phyloP scores from a whole-genome alignment of 2,329 filamentous ascomycete genomes.

The Cytospora piceae region DNA sequence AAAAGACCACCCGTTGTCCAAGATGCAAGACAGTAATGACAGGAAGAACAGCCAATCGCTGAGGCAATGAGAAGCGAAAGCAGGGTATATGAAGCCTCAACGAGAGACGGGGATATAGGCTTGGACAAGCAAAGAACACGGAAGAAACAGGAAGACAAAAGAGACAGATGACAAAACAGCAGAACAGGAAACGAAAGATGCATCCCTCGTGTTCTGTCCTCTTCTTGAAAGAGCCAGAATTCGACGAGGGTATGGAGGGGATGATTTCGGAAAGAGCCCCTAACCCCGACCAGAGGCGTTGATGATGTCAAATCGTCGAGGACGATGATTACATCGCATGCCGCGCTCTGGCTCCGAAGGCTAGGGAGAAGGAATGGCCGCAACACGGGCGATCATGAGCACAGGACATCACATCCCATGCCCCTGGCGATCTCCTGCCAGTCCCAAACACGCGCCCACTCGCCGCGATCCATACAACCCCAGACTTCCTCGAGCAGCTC shows the following conservation, averaged over 20 bases:
- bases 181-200: constrained; percentile 13
- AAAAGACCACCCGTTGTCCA: neutral
- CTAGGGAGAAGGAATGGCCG: neutral
- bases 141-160: neutral
- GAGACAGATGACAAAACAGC: constrained; percentile 1
- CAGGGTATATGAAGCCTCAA: constrained; percentile 22
- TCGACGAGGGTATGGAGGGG: neutral
- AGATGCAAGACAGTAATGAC: constrained; percentile 1
- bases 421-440: constrained; percentile 61
- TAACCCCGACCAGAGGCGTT: neutral
- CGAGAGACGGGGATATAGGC: constrained; percentile 6
- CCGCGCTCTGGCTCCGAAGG: neutral
- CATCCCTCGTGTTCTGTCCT: neutral
- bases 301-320: neutral
- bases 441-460: constrained; percentile 65
- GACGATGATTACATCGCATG: neutral
- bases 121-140: constrained; percentile 10
- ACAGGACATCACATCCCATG: constrained; percentile 61
- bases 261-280: neutral
- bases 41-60: constrained; percentile 2
- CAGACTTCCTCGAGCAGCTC: constrained; percentile 63
- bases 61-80: constrained; percentile 20
- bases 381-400: constrained; percentile 38
- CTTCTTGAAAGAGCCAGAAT: neutral
- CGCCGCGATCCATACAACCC: constrained; percentile 60